Conservation (phyloP, 192 early-diverging fungal genomes). For the Jimgerdemannia lactiflua region DNA sequence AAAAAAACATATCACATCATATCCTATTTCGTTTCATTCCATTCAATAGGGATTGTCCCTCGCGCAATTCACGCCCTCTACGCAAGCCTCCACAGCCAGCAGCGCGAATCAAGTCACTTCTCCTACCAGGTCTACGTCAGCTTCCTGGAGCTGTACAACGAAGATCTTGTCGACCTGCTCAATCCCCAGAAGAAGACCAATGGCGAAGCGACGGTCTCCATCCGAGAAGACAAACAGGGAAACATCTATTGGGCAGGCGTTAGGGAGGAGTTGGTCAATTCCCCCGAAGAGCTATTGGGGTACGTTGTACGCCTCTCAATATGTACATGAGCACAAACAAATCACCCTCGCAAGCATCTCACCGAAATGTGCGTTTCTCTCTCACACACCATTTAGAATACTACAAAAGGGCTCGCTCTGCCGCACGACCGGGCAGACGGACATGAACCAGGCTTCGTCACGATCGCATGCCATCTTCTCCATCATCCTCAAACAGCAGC, state of each 20-base stretch:
- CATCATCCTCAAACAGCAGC: slow-evolving; percentile 78
- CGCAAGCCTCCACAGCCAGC: slow-evolving; percentile 26
- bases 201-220: slow-evolving; percentile 23
- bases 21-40: neutral
- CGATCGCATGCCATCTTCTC: slow-evolving; percentile 97
- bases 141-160: slow-evolving; percentile 98
- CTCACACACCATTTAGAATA: slow-evolving; percentile 27
- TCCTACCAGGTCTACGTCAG: slow-evolving; percentile 64
- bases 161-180: slow-evolving; percentile 92
- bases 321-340: too few relatives aligned
- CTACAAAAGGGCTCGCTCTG: slow-evolving; percentile 49
- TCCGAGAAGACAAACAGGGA: slow-evolving; percentile 84
- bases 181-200: slow-evolving; percentile 34
- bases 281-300: slow-evolving; percentile 64
- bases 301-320: slow-evolving; percentile 8
- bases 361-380: neutral
- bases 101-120: slow-evolving; percentile 31
- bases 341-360: neutral
- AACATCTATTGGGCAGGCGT: slow-evolving; percentile 86
- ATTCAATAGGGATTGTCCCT: slow-evolving; percentile 63
- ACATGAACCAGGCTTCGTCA: slow-evolving; percentile 92
- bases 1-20: neutral
- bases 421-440: slow-evolving; percentile 81
- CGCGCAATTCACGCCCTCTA: slow-evolving; percentile 65
- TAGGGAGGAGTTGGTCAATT: slow-evolving; percentile 66